A percentile compares a stretch with the other conserved stretches of the same genome.
Conservation (phyloP, 108 stramenopile genomes). For the Chaetoceros tenuissimus region DNA sequence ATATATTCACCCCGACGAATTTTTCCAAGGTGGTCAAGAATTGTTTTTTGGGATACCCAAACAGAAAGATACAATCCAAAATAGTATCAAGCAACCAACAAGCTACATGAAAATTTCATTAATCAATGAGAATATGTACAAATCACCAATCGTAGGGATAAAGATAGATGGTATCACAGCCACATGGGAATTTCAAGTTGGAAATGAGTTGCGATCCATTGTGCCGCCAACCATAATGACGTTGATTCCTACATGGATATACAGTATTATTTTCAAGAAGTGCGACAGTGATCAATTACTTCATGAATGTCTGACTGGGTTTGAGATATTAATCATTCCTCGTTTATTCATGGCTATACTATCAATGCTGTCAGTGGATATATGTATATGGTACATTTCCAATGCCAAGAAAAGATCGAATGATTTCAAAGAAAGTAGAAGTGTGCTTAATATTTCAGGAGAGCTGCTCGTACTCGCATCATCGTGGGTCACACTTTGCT, state of each 20-base stretch:
- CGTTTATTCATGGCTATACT: conserved; percentile 51
- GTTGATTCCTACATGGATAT: conserved; percentile 42
- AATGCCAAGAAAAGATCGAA: conserved; percentile 4
- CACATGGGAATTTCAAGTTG: conserved; percentile 72
- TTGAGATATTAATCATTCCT: conserved; percentile 53
- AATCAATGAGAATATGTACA: no score
- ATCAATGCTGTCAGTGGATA: conserved; percentile 48
- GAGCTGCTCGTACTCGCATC: conserved; percentile 50
- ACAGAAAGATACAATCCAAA: no score
- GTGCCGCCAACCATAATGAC: conserved; percentile 64
- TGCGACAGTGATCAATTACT: neutral
- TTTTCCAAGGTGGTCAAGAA: conserved; percentile 80
- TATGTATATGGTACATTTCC: conserved; percentile 31
- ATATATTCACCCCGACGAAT: conserved; percentile 82
- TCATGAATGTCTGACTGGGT: conserved; percentile 38
- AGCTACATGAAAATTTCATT: no score
- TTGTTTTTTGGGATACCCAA: conserved; percentile 49
- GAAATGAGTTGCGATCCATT: conserved; percentile 67
- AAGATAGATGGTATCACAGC: conserved; percentile 1
- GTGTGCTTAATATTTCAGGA: conserved; percentile 10
- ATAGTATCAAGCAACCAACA: no score
- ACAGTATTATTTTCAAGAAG: conserved; percentile 11
- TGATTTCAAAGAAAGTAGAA: conserved; percentile 4
- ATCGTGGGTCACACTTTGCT: conserved; percentile 54
- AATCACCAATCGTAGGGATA: conserved; percentile 3